Percentiles rank a stretch among this genome's conserved stretches.
Conservation (phyloP, 495 filamentous ascomycete species). For the Cladorrhinum samala region DNA sequence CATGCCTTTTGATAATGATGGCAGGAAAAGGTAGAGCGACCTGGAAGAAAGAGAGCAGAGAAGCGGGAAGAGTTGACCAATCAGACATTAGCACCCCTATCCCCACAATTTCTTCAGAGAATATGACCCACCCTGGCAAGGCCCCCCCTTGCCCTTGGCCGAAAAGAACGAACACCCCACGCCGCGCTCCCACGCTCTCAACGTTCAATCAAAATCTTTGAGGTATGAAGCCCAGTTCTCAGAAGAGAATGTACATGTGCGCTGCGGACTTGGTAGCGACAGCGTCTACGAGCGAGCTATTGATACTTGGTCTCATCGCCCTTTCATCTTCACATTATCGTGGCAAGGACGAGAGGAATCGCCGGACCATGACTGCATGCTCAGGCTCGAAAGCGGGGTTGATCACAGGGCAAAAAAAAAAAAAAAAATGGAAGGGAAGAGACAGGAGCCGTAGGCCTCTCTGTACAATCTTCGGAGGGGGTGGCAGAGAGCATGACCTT, state of each 20-base stretch:
- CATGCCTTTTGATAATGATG: constrained; percentile 4
- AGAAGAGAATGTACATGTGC: too few relatives aligned
- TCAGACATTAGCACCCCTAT: constrained; percentile 3
- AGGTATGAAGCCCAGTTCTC: neutral
- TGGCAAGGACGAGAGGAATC: too few relatives aligned
- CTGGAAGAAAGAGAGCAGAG: neutral
- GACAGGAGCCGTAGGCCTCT: too few relatives aligned
- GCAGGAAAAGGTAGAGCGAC: neutral
- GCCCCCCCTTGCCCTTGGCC: constrained; percentile 5
- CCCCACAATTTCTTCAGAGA: constrained; percentile 9
- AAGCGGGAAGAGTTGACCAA: constrained; percentile 5
- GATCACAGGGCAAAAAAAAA: too few relatives aligned
- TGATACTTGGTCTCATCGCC: too few relatives aligned
- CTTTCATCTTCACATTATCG: too few relatives aligned
- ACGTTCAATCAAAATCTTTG: neutral
- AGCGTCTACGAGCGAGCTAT: too few relatives aligned
- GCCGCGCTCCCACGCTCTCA: constrained; percentile 6
- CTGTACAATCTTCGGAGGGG: too few relatives aligned
- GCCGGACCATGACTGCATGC: too few relatives aligned
- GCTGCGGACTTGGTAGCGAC: too few relatives aligned
- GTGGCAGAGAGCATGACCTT: constrained; percentile 3
- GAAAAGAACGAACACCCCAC: constrained; percentile 9
- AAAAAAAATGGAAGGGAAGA: neutral
- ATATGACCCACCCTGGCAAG: constrained; percentile 4
- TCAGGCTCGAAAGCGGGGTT: too few relatives aligned